Evolutionary conservation across 164 flowering plant species (phyloP).

Genomic region (Amborella trichopoda): DNA sequence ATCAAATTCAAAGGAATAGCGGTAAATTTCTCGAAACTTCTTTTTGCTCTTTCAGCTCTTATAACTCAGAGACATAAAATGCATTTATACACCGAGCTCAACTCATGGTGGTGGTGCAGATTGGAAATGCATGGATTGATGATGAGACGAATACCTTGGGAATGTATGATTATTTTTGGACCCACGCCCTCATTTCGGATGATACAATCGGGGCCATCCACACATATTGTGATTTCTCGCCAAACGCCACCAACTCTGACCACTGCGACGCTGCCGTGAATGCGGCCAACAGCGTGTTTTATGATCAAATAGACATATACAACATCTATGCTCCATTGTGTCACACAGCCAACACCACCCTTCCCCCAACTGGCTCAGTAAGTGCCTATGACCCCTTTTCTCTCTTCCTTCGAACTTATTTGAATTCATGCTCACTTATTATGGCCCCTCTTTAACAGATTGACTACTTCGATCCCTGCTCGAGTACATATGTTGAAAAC

Average conservation of each 20-base stretch:
- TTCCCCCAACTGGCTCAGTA: too few species aligned
- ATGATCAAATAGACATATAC: conserved; percentile 18
- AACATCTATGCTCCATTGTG: conserved; percentile 40
- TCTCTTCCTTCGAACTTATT: too few species aligned
- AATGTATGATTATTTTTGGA: conserved; percentile 15
- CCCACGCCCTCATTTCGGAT: conserved; percentile 22
- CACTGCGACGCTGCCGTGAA: conserved; percentile 6
- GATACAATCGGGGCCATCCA: too few species aligned
- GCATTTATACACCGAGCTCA: not conserved
- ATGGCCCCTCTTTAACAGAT: too few species aligned
- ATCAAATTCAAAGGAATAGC: conserved; percentile 26
- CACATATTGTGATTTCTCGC: too few species aligned
- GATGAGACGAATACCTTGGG: conserved; percentile 10
- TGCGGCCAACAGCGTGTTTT: conserved; percentile 20
- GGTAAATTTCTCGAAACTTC: conserved; percentile 9
- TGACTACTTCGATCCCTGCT: conserved; percentile 31
- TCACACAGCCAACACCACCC: not conserved
- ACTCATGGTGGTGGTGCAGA: conserved; percentile 12
- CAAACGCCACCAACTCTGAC: conserved; percentile 8
- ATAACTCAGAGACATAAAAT: not conserved
- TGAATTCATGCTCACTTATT: too few species aligned
- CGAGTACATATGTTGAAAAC: conserved; percentile 5
- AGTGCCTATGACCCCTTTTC: too few species aligned
- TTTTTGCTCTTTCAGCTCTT: not conserved
- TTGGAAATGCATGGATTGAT: conserved; percentile 25